A percentile compares a stretch with the other conserved stretches of the same genome.
Conservation (phyloP, 768 basidiomycete species). For the Termitomyces sp. region DNA sequence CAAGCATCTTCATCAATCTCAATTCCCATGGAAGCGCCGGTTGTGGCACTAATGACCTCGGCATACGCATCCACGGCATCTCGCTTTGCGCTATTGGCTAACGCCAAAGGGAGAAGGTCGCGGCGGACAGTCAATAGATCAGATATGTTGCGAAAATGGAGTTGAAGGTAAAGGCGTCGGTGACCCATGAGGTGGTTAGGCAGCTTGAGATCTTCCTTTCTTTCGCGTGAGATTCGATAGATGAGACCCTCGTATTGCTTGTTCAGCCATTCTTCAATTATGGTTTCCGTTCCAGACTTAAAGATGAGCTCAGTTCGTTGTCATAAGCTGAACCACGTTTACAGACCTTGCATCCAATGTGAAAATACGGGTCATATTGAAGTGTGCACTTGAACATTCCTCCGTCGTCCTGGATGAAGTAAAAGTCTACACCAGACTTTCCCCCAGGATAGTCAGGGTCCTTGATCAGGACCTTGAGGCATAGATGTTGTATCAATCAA, state of each 20-base stretch:
- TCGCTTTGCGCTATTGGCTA: conserved; percentile 87
- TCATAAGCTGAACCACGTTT: conserved; percentile 1
- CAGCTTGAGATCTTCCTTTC: conserved; percentile 91
- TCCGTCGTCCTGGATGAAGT: conserved; percentile 97
- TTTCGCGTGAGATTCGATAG: conserved; percentile 69
- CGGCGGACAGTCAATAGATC: conserved; percentile 86
- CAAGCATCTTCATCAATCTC: conserved; percentile 64
- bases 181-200: conserved; percentile 99
- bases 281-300: conserved; percentile 81
- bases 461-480: conserved; percentile 72
- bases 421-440: conserved; percentile 89
- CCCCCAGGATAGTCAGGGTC: conserved; percentile 84
- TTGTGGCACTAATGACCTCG: conserved; percentile 84
- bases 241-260: conserved; percentile 91
- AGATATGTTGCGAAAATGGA: conserved; percentile 90
- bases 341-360: conserved; percentile 85
- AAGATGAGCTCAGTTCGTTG: not conserved
- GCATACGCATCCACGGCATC: conserved; percentile 97
- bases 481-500: not conserved
- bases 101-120: conserved; percentile 86
- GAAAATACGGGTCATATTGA: conserved; percentile 93
- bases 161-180: conserved; percentile 80
- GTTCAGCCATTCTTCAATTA: conserved; percentile 92
- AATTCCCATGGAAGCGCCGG: conserved; percentile 62
- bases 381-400: conserved; percentile 94